Base-by-base conservation (phyloP, 2,329 filamentous ascomycete genomes). In the Fusarium foetens region DNA sequence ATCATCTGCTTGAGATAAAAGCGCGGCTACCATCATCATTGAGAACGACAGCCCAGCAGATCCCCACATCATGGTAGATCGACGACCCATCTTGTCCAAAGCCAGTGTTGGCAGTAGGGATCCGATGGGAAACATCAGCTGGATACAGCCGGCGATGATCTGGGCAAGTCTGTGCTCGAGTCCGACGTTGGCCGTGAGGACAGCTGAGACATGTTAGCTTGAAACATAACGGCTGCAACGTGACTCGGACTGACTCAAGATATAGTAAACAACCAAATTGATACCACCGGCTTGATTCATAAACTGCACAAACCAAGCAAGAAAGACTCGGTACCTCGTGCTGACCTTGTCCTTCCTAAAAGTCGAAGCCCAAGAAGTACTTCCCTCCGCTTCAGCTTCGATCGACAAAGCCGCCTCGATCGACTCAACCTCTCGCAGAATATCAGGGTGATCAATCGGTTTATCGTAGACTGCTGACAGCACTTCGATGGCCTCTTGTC, bases 271-370 rank as follows among this genome's bases (percentile, higher is more conserved):
- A 0, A 84, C 80, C 0, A 84, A 51, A 76, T 87, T 87, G 63
- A 86, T 85, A 1, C 85, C 85, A 8, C 81, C 80, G 53, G 84
- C 79, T 64, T 88, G 86, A 54, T 88, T 75, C 62, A 76, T 75
- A 2, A 73, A 75, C 23, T 75, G 69, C 1, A 75, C 67, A 5
- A 57, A 60, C 71, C 71, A 74, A 5, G 73, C 69, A 21, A 76
- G 17, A 6, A 74, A 55, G 6, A 76, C 62, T 8, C 73, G 48
- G 23, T 55, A 65, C 0, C 73, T 57, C 1, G 74, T 75, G 38
- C 68, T 69, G 8, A 74, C 60, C 1, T 64, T 63, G 4, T 74
- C 74, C 2, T 74, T 75, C 5, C 54, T 71, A 11, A 64, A 75
- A 3, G 87, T 83, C 72, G 17, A 80, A 74, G 80, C 80, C 83